A percentile compares a stretch with the other conserved stretches of the same genome.
phyloP scores from a whole-genome alignment of 2,329 filamentous ascomycete genomes.

The Cytospora piceae region DNA sequence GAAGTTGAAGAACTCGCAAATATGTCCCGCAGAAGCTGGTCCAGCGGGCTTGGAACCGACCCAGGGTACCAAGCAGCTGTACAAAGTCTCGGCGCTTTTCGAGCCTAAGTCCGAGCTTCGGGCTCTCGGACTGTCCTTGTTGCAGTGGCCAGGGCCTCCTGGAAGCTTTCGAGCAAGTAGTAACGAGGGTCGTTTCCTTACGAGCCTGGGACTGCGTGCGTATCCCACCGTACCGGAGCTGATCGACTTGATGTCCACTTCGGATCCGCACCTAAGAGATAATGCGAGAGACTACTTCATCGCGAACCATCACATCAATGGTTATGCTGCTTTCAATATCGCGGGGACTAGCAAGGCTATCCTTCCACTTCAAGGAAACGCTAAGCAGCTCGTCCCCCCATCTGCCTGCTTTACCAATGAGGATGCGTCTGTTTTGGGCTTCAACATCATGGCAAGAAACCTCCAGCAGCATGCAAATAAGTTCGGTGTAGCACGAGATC shows the following conservation, averaged over 20 bases:
- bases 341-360: conserved; percentile 60
- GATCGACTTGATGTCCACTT: conserved; percentile 74
- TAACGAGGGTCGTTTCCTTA: conserved; percentile 75
- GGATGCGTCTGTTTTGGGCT: conserved; percentile 76
- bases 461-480: conserved; percentile 80
- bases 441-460: conserved; percentile 74
- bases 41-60: conserved; percentile 58
- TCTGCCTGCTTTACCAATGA: conserved; percentile 82
- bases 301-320: conserved; percentile 75
- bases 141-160: conserved; percentile 77
- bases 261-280: conserved; percentile 62
- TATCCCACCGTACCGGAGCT: conserved; percentile 75
- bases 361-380: conserved; percentile 73
- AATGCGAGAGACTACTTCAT: conserved; percentile 83
- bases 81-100: conserved; percentile 78
- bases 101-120: conserved; percentile 75
- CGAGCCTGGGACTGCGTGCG: conserved; percentile 71
- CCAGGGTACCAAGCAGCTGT: conserved; percentile 58
- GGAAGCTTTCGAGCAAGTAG: conserved; percentile 67
- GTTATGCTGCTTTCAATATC: conserved; percentile 70
- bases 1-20: conserved; percentile 74
- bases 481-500: conserved; percentile 84
- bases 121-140: conserved; percentile 70
- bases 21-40: conserved; percentile 78
- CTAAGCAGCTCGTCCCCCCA: conserved; percentile 69